Evolutionary conservation across 768 basidiomycete species (phyloP).

Genomic region (Suillus cothurnatus): DNA sequence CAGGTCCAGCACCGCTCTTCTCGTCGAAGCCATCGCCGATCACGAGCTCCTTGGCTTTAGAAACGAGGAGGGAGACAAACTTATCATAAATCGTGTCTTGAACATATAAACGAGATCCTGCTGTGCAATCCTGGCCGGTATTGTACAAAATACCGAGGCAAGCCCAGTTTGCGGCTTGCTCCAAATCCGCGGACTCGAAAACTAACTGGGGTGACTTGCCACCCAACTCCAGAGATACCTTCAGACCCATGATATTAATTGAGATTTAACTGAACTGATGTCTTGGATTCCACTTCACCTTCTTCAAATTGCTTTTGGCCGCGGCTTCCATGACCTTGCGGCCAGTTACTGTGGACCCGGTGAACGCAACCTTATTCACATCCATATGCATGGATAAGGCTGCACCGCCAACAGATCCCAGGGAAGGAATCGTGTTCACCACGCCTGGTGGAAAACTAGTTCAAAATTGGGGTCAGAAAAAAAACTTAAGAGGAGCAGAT

Average conservation of each 20-base stretch:
- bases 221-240: slow-evolving; percentile 92
- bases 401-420: slow-evolving; percentile 81
- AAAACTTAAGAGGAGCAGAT: neutral
- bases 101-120: slow-evolving; percentile 88
- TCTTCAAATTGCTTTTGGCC: slow-evolving; percentile 92
- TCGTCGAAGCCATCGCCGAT: slow-evolving; percentile 86
- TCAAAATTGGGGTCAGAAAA: neutral
- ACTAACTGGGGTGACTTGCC: slow-evolving; percentile 91
- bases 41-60: slow-evolving; percentile 66
- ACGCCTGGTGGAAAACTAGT: slow-evolving; percentile 88
- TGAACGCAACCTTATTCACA: slow-evolving; percentile 95
- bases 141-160: slow-evolving; percentile 87
- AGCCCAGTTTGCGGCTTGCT: slow-evolving; percentile 84
- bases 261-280: slow-evolving; percentile 6
- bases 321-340: slow-evolving; percentile 91
- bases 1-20: slow-evolving; percentile 74
- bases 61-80: slow-evolving; percentile 67
- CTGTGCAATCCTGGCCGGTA: slow-evolving; percentile 92
- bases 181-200: slow-evolving; percentile 89
- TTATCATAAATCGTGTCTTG: slow-evolving; percentile 88
- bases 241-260: slow-evolving; percentile 13
- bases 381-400: slow-evolving; percentile 81
- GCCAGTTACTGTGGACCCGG: slow-evolving; percentile 89
- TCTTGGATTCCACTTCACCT: slow-evolving; percentile 44
- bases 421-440: slow-evolving; percentile 83